Conservation (phyloP, 306 rosid genomes). For the Vigna reflexopilosa region DNA sequence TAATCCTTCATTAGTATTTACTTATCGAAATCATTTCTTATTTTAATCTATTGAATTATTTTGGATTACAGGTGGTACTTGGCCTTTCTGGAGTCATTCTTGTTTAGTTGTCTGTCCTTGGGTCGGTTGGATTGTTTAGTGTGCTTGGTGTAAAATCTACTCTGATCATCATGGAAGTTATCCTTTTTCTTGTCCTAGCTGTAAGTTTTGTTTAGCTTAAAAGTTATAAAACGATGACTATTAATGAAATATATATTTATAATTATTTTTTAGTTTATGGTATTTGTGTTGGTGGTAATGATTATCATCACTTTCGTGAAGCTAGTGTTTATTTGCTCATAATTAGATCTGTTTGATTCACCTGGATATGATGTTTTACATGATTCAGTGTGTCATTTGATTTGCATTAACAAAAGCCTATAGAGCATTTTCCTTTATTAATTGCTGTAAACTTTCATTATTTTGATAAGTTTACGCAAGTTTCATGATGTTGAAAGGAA, state of each 20-base stretch:
- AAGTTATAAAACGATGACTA: slow-evolving; percentile 18
- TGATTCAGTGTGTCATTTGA: neutral
- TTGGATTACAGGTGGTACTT: slow-evolving; percentile 78
- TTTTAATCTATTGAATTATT: slow-evolving; percentile 36
- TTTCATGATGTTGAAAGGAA: neutral
- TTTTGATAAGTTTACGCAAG: neutral
- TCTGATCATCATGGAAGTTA: slow-evolving; percentile 96
- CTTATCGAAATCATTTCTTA: slow-evolving; percentile 6
- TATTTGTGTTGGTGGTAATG: neutral
- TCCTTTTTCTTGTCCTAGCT: slow-evolving; percentile 97
- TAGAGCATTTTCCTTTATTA: neutral
- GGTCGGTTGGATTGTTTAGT: slow-evolving; percentile 93
- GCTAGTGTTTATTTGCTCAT: neutral
- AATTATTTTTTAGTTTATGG: slow-evolving; percentile 3
- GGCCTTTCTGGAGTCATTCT: slow-evolving; percentile 95
- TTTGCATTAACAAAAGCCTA: too few species aligned
- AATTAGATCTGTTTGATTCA: neutral
- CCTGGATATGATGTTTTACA: neutral
- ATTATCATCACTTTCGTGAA: neutral
- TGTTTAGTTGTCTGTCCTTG: slow-evolving; percentile 94
- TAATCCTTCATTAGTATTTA: slow-evolving; percentile 16
- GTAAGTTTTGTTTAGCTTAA: slow-evolving; percentile 65
- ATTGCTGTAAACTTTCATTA: neutral
- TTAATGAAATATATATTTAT: slow-evolving; percentile 9
- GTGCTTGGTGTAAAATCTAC: slow-evolving; percentile 94